These are phyloP conservation scores for Lasiosphaeria miniovina DNA, from an alignment of 495 filamentous ascomycete species.

Conservation along the genomic window DNA sequence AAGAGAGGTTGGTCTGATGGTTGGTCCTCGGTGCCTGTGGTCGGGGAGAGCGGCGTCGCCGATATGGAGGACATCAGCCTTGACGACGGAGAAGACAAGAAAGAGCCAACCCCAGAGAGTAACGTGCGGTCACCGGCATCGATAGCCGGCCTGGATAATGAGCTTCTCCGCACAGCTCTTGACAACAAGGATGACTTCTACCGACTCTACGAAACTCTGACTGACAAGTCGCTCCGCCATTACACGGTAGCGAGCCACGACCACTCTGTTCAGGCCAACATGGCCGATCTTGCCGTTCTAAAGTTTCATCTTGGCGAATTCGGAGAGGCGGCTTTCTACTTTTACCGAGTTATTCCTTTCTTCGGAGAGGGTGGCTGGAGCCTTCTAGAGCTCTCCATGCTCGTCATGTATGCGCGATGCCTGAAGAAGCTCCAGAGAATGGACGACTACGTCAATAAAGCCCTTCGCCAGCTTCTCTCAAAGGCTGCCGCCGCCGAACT, in stretches of 20 bases:
- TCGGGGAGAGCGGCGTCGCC: slow-evolving; percentile 46
- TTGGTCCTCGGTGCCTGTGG: slow-evolving; percentile 64
- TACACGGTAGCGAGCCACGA: slow-evolving; percentile 71
- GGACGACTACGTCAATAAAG: slow-evolving; percentile 75
- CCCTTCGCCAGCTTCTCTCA: slow-evolving; percentile 69
- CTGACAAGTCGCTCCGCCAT: slow-evolving; percentile 68
- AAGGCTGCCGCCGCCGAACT: slow-evolving; percentile 63
- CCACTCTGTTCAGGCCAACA: slow-evolving; percentile 70
- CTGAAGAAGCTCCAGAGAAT: slow-evolving; percentile 70
- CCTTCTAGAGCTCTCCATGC: slow-evolving; percentile 72
- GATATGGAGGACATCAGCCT: slow-evolving; percentile 59
- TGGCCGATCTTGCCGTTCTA: slow-evolving; percentile 82
- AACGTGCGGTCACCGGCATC: slow-evolving; percentile 12
- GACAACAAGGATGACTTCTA: slow-evolving; percentile 51
- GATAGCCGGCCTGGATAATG: slow-evolving; percentile 50
- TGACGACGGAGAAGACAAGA: slow-evolving; percentile 31
- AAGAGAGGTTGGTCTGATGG: slow-evolving; percentile 73
- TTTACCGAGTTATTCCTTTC: slow-evolving; percentile 75
- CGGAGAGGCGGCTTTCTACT: slow-evolving; percentile 69
- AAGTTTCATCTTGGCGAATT: slow-evolving; percentile 75
- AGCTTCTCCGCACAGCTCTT: slow-evolving; percentile 48
- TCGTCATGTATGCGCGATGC: slow-evolving; percentile 82
- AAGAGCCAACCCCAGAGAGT: slow-evolving; percentile 13
- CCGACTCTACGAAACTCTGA: slow-evolving; percentile 66
- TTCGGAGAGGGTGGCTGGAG: slow-evolving; percentile 81